Conservation (phyloP, 306 rosid species). For the Dryas octopetala region DNA sequence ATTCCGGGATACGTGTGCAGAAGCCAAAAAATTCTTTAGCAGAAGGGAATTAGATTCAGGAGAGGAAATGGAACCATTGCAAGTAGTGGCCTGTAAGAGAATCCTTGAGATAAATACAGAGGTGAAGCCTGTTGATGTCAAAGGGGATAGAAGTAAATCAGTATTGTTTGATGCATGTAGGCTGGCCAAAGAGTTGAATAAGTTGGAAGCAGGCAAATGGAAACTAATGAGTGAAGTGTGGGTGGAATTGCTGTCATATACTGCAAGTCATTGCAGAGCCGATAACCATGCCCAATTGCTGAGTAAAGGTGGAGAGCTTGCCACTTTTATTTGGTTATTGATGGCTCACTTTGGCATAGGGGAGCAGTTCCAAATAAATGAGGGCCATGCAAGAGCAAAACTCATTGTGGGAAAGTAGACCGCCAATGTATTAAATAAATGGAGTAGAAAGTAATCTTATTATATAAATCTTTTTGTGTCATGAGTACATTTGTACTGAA, state of each 20-base stretch:
- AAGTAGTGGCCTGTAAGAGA: neutral
- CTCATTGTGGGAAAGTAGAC: constrained; percentile 18
- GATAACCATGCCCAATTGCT: constrained; percentile 16
- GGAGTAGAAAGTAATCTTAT: neutral
- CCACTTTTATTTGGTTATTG: constrained; percentile 29
- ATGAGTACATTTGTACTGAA: neutral
- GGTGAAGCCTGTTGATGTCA: constrained; percentile 2
- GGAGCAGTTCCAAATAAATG: constrained; percentile 26
- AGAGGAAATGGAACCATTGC: neutral
- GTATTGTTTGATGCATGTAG: constrained; percentile 27
- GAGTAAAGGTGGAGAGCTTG: constrained; percentile 31
- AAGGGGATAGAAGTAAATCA: constrained; percentile 27
- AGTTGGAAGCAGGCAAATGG: constrained; percentile 6
- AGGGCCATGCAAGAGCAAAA: constrained; percentile 25
- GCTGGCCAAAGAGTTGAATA: constrained; percentile 2
- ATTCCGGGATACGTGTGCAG: constrained; percentile 31
- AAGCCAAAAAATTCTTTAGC: constrained; percentile 36
- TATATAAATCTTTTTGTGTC: neutral
- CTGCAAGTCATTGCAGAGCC: constrained; percentile 23
- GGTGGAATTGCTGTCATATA: constrained; percentile 31
- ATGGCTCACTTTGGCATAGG: constrained; percentile 34
- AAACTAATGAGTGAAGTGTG: constrained; percentile 11
- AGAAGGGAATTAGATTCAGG: neutral
- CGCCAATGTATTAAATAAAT: neutral
- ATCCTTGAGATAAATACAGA: constrained; percentile 7